Evolutionary conservation across 495 filamentous ascomycete genomes (phyloP), one percentile per base, ranked within the genome.

Genomic region (Hypomontagnella submonticulosa): DNA sequence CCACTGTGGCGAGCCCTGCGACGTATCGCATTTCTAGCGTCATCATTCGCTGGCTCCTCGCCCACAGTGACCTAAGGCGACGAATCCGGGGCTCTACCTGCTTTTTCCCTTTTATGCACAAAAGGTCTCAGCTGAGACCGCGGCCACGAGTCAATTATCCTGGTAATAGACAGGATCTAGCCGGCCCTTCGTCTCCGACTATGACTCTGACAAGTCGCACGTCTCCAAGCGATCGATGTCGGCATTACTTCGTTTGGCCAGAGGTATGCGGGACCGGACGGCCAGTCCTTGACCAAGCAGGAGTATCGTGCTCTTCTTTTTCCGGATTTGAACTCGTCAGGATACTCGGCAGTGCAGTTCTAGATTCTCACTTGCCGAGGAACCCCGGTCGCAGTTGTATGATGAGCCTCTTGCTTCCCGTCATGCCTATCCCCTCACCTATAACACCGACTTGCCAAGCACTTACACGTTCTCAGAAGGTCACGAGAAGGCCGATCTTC

Each of bases 341-440:
- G 51, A 23, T 51, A 58, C 15, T 70, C 57, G 62, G 62, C 47
- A 70, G 61, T 66, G 40, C 53, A 27, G 57, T 53, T 61, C 57
- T 61, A 66, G 67, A 57, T 70, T 54, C 61, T 70, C 61, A 69
- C 66, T 69, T 61, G 66, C 60, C 56, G 66, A 56, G 1, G 16
- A 37, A 3, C 55, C 60, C 66, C 38, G 37, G 55, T 61, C 66
- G 55, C 49, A 41, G 32, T 40, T 55, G 34, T 57, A 50, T 52
- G 66, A 56, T 62, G 52, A 59, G 44, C 57, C 41, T 51, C 55
- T 37, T 40, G 51, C 42, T 58, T 30, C 53, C 54, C 46, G 40
- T 54, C 30, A 23, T 41, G 23, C 15, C 34, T 20, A 61, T 66
- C 67, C 61, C 61, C 62, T 66, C 67, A 70, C 44, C 36, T 58